A percentile compares a stretch with the other conserved stretches of the same genome.
phyloP scores from a whole-genome alignment of 768 basidiomycete genomes.

The Dentipellis fragilis region DNA sequence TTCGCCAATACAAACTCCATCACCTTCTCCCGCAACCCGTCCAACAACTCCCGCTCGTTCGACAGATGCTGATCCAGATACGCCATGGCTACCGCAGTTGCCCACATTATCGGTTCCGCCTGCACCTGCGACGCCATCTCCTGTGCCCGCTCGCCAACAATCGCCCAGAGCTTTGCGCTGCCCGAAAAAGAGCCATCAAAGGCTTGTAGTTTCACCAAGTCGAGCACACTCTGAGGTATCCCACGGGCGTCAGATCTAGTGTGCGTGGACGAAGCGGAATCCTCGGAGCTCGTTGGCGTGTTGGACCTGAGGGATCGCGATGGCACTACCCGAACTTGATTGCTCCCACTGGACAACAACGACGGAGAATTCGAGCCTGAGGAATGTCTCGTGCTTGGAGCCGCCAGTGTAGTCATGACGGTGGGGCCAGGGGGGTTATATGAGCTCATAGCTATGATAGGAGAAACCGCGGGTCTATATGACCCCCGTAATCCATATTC shows the following conservation, averaged over 20 bases:
- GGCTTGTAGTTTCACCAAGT: slow-evolving; percentile 30
- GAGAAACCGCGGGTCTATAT: no score
- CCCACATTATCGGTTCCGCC: slow-evolving; percentile 32
- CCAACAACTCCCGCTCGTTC: slow-evolving; percentile 28
- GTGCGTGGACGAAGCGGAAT: no score
- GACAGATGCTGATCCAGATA: slow-evolving; percentile 31
- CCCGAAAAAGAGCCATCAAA: slow-evolving; percentile 39
- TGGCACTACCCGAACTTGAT: no score
- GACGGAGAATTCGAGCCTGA: no score
- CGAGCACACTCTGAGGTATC: slow-evolving; percentile 20
- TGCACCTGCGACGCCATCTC: slow-evolving; percentile 19
- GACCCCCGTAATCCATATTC: no score
- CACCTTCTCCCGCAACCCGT: slow-evolving; percentile 22
- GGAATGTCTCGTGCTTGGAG: no score
- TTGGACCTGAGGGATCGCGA: no score
- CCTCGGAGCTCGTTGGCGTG: no score
- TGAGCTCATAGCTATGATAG: no score
- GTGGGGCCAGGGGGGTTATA: no score
- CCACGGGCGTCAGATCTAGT: background rate
- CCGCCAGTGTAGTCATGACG: no score
- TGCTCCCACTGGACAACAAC: no score
- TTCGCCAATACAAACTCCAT: background rate
- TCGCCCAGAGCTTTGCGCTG: slow-evolving; percentile 19
- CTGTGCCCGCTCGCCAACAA: slow-evolving; percentile 28
- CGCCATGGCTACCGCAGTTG: slow-evolving; percentile 36